phyloP scores from a whole-genome alignment of 805 yeast genomes.

The Candida corydali region DNA sequence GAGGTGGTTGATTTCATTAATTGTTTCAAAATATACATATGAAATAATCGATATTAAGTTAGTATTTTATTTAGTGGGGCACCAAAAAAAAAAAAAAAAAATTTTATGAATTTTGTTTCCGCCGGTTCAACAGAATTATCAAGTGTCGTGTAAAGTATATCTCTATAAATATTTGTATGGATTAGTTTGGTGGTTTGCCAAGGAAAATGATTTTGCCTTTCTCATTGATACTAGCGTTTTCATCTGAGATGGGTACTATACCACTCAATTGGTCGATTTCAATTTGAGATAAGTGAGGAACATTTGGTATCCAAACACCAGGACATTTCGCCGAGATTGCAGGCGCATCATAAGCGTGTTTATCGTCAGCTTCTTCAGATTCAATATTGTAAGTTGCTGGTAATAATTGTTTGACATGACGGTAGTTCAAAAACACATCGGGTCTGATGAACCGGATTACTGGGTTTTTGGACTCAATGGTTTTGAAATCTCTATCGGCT shows the following conservation, averaged over 20 bases:
- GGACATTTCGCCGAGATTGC: constrained; percentile 68
- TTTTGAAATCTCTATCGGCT: constrained; percentile 60
- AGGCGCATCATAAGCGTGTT: constrained; percentile 73
- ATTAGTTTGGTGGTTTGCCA: constrained; percentile 30
- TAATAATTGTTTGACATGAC: constrained; percentile 28
- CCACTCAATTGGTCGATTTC: constrained; percentile 55
- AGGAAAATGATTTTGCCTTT: constrained; percentile 29
- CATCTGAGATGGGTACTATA: constrained; percentile 62
- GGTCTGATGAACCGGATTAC: constrained; percentile 55
- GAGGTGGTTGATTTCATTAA: neutral
- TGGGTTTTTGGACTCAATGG: constrained; percentile 32
- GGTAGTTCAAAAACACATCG: constrained; percentile 49
- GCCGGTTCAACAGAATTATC: neutral
- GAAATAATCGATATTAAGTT: too few relatives aligned
- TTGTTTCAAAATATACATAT: neutral
- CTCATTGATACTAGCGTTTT: constrained; percentile 51
- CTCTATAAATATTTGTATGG: neutral
- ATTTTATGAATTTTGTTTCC: too few relatives aligned
- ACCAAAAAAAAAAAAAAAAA: too few relatives aligned
- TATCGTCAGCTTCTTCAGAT: constrained; percentile 42
- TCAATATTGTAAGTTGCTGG: constrained; percentile 33
- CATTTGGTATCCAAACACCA: constrained; percentile 87
- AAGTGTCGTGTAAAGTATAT: neutral
- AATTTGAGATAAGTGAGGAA: constrained; percentile 70
- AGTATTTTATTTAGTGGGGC: neutral